Conservation (phyloP, 2,329 filamentous ascomycete genomes). For the Penicillium sp. region DNA sequence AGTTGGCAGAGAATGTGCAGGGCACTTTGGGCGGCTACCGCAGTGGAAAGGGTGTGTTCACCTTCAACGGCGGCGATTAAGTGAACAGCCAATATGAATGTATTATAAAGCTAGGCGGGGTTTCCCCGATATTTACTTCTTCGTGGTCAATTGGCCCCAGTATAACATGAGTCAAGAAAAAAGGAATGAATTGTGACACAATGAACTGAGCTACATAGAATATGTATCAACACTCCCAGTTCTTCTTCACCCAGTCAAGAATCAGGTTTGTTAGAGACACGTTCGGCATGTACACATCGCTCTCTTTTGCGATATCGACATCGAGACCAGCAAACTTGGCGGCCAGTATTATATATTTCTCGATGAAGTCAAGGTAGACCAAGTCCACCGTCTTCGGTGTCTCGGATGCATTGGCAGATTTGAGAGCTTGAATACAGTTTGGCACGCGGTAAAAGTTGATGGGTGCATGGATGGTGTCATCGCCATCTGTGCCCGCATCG, state of each 20-base stretch:
- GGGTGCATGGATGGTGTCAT: constrained; percentile 79
- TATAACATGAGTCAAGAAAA: not conserved
- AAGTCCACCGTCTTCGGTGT: constrained; percentile 76
- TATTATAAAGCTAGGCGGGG: not conserved
- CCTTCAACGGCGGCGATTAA: constrained; percentile 60
- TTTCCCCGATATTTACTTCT: not conserved
- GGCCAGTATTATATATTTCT: constrained; percentile 76
- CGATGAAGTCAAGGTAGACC: constrained; percentile 88
- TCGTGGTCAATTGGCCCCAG: no score
- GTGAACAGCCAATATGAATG: constrained; percentile 6
- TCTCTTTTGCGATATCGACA: constrained; percentile 50
- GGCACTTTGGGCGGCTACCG: constrained; percentile 81
- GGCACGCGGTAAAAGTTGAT: constrained; percentile 76
- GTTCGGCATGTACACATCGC: constrained; percentile 53
- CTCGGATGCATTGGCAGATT: constrained; percentile 44
- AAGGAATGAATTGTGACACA: not conserved
- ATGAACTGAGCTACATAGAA: not conserved
- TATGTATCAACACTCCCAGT: constrained; percentile 50
- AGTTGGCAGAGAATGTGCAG: constrained; percentile 72
- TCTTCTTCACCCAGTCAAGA: constrained; percentile 57
- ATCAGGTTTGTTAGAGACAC: constrained; percentile 59
- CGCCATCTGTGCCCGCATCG: constrained; percentile 77
- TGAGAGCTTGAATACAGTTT: constrained; percentile 75
- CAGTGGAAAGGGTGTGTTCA: constrained; percentile 84
- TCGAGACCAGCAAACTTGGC: constrained; percentile 61